Evolutionary conservation across 139 green algal species (phyloP).

Genomic region (Zygnema circumcarinatum): DNA sequence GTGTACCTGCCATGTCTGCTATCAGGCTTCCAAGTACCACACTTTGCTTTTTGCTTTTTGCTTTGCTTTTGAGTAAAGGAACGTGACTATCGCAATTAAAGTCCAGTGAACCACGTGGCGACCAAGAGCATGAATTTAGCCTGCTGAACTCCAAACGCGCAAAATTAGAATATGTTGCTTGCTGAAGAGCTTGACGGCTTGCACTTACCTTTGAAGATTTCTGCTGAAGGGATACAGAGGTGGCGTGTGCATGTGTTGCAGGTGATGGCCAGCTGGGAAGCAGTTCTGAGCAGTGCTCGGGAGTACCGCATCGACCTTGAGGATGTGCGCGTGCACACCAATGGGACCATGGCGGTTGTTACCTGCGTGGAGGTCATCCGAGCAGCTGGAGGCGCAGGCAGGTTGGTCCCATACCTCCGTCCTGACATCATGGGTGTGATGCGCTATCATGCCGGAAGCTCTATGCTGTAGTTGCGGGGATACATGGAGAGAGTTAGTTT

Average conservation of each 20-base stretch:
- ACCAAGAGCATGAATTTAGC: too few relatives aligned
- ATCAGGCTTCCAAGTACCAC: too few relatives aligned
- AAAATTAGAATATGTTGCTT: too few relatives aligned
- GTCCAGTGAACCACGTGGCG: too few relatives aligned
- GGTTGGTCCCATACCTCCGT: constrained; percentile 64
- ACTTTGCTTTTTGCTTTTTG: too few relatives aligned
- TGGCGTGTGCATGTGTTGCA: constrained; percentile 40
- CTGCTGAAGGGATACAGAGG: too few relatives aligned
- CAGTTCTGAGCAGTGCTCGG: constrained; percentile 68
- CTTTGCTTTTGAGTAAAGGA: too few relatives aligned
- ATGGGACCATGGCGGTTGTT: constrained; percentile 69
- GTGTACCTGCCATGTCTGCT: too few relatives aligned
- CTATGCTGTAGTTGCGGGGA: not conserved
- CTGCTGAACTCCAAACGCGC: too few relatives aligned
- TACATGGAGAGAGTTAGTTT: not conserved
- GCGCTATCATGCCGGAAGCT: not conserved
- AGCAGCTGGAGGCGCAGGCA: constrained; percentile 45
- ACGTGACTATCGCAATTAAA: too few relatives aligned
- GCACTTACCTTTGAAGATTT: too few relatives aligned
- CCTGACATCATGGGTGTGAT: constrained; percentile 67
- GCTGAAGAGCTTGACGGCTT: too few relatives aligned
- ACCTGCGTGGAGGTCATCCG: constrained; percentile 83
- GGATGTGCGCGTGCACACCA: constrained; percentile 75
- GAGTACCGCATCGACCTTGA: constrained; percentile 74
- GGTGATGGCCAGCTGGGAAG: constrained; percentile 78